Conservation (phyloP, 2,329 filamentous ascomycete species). For the Lecanicillium sp. region DNA sequence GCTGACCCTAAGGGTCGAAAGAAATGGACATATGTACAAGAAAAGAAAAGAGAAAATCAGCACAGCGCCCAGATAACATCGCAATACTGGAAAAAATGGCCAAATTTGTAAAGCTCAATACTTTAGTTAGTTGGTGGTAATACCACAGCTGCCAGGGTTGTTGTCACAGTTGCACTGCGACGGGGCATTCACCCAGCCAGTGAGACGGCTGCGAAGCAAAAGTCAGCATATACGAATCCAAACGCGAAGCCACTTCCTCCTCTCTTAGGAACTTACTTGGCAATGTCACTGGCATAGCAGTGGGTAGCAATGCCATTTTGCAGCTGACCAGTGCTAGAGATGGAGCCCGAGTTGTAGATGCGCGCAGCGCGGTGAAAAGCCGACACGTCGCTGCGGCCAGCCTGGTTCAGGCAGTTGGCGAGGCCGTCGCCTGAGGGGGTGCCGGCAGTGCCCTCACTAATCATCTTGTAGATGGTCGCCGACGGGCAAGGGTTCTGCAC, state of each 20-base stretch:
- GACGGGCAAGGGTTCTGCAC: slow-evolving; percentile 18
- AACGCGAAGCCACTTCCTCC: too few species aligned
- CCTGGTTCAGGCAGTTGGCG: slow-evolving; percentile 24
- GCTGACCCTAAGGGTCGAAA: too few species aligned
- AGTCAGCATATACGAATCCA: not conserved
- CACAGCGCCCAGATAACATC: too few species aligned
- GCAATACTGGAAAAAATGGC: too few species aligned
- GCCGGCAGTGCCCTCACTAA: slow-evolving; percentile 33
- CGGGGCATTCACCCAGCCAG: slow-evolving; percentile 13
- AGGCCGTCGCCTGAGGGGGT: slow-evolving; percentile 34
- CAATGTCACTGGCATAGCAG: slow-evolving; percentile 44
- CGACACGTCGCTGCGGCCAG: slow-evolving; percentile 21
- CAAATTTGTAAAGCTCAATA: too few species aligned
- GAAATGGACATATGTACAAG: too few species aligned
- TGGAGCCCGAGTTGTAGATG: slow-evolving; percentile 40
- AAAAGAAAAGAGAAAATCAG: too few species aligned
- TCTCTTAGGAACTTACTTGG: slow-evolving; percentile 14
- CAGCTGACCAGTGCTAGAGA: slow-evolving; percentile 25
- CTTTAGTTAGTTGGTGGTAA: slow-evolving; percentile 7
- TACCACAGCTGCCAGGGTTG: slow-evolving; percentile 11
- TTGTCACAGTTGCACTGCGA: slow-evolving; percentile 14
- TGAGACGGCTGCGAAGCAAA: slow-evolving; percentile 11
- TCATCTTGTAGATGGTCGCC: slow-evolving; percentile 20
- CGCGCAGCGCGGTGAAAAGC: slow-evolving; percentile 39
- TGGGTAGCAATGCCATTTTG: slow-evolving; percentile 35